These are phyloP conservation scores for Ophiostoma himal-ulmi DNA, from an alignment of 2,329 filamentous ascomycete species.

Conservation along the genomic window DNA sequence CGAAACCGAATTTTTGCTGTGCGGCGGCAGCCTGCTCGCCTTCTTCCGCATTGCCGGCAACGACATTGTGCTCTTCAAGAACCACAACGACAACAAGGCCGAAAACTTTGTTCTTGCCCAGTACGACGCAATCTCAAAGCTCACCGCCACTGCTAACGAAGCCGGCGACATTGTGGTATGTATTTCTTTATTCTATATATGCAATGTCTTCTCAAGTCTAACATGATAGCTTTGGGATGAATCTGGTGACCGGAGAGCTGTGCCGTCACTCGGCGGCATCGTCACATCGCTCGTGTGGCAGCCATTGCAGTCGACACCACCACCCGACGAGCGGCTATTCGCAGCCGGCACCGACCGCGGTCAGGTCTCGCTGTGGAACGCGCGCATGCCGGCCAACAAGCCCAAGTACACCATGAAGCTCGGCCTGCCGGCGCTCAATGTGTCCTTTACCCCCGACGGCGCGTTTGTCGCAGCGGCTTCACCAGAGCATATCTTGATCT, in stretches of 20 bases:
- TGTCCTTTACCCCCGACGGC: conserved; percentile 59
- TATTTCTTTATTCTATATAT: background rate
- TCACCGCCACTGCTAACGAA: conserved; percentile 55
- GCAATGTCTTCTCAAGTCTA: background rate
- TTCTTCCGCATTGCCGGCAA: conserved; percentile 44
- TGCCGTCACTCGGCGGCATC: conserved; percentile 5
- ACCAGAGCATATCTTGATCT: conserved; percentile 53
- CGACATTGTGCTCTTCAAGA: conserved; percentile 42
- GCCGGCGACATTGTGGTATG: conserved; percentile 38
- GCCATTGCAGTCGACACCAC: conserved; percentile 40
- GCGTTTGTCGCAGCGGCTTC: conserved; percentile 59
- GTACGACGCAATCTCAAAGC: conserved; percentile 48
- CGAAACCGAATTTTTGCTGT: conserved; percentile 53
- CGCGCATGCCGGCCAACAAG: conserved; percentile 48
- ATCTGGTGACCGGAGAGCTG: conserved; percentile 17
- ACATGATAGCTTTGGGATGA: background rate
- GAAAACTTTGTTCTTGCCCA: conserved; percentile 51
- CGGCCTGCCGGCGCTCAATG: conserved; percentile 49
- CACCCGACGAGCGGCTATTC: conserved; percentile 50
- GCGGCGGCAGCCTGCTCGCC: conserved; percentile 51
- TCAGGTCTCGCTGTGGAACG: conserved; percentile 57
- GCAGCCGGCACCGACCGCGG: conserved; percentile 45
- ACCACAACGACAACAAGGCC: conserved; percentile 49
- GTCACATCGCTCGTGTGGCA: conserved; percentile 45
- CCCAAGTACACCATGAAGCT: conserved; percentile 57